Conservation (phyloP, 208 protist species). For the Endotrypanum monterogeii region DNA sequence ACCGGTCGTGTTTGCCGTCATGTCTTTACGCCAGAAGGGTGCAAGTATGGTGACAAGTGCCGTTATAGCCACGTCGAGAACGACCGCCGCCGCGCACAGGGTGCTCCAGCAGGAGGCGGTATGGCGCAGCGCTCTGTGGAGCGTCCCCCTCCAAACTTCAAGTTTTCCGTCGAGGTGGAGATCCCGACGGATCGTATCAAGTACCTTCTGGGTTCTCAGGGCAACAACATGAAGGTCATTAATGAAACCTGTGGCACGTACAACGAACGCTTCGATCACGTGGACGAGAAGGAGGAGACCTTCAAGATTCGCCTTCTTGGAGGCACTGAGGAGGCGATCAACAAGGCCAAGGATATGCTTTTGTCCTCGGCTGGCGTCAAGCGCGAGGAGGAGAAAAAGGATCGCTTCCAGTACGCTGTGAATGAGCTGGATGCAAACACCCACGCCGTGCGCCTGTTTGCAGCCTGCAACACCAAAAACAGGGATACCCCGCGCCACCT, state of each 20-base stretch:
- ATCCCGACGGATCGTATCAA: slow-evolving; percentile 83
- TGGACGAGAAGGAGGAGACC: slow-evolving; percentile 55
- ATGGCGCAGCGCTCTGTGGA: slow-evolving; percentile 38
- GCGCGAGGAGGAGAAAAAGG: slow-evolving; percentile 69
- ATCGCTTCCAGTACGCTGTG: slow-evolving; percentile 80
- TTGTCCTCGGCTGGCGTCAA: slow-evolving; percentile 55
- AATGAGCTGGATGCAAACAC: slow-evolving; percentile 85
- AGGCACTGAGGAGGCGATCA: slow-evolving; percentile 53
- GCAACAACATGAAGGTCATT: slow-evolving; percentile 60
- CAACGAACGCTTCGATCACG: slow-evolving; percentile 71
- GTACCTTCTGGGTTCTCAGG: slow-evolving; percentile 71
- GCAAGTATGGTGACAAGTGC: slow-evolving; percentile 84
- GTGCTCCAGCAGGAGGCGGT: slow-evolving; percentile 20
- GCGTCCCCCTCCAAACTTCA: slow-evolving; percentile 34
- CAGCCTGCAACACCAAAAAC: slow-evolving; percentile 84
- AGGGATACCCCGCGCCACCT: slow-evolving; percentile 65
- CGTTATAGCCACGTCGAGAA: slow-evolving; percentile 75
- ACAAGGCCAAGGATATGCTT: slow-evolving; percentile 67
- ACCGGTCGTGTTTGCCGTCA: slow-evolving; percentile 64
- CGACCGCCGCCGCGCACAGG: slow-evolving; percentile 33
- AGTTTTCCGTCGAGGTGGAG: slow-evolving; percentile 43
- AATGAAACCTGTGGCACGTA: slow-evolving; percentile 67
- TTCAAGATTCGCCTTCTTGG: slow-evolving; percentile 76
- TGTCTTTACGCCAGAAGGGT: slow-evolving; percentile 65
- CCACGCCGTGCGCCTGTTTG: slow-evolving; percentile 60